Evolutionary conservation across 371 early-diverging fungal species (phyloP), one percentile per base, ranked within the genome.

Genomic region (Mucor circinelloides): DNA sequence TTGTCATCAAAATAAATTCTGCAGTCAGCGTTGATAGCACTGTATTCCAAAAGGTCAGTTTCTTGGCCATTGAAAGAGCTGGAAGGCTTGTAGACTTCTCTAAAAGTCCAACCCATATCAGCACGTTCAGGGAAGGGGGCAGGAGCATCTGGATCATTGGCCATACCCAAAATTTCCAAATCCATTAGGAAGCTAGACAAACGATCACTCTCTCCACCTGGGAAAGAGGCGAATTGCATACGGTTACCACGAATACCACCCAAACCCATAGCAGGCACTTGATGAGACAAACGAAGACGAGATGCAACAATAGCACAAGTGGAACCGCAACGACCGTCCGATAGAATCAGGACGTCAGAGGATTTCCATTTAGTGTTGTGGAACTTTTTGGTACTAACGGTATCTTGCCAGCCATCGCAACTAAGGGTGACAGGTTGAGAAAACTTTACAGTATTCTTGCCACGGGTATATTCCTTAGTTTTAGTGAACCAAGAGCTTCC

Each of bases 21-120:
- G 38, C 83, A 83, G 28, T 83, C 83, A 17, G 83, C 83, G 69
- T 77, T 77, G 55, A 72, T 81, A 54, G 72, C 81, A 56, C 73
- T 83, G 58, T 83, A 83, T 59, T 83, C 83, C 1, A 83, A 58
- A 25, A 83, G 42, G 44, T 80, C 66, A 0, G 70, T 74, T 48
- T 80, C 75, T 10, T 67, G 44, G 21, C 83, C 83, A 8, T 50
- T 60, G 34, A 71, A 71, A 2, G 58, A 59, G 1, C 31, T 28
- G 1, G 69, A 64, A 21, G 83, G 83, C 31, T 71, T 73, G 55
- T 83, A 83, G 32, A 79, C 78, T 63, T 83, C 83, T 60, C 83
- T 79, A 70, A 83, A 83, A 0, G 83, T 83, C 81, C 81, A 83
- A 3, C 83, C 83, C 81, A 83, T 83, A 72, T 83, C 83, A 15